Evolutionary conservation across 1,284 basidiomycete genomes (phyloP).

Genomic region (Apiotrichum gamsii): DNA sequence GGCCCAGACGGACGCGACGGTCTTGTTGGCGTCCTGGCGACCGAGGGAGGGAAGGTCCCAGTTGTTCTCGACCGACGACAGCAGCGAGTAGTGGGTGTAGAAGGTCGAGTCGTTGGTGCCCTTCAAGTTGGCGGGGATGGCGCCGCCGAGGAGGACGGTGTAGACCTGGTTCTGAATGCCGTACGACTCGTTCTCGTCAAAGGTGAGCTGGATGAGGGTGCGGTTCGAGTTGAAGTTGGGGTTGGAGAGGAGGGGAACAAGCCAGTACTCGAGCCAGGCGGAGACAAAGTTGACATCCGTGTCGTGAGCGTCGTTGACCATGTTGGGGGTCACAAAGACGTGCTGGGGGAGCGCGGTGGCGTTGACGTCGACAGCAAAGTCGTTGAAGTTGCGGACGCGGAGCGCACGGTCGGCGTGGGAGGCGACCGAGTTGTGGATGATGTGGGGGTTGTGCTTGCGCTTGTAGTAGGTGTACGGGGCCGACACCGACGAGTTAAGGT

Average conservation of each 20-base stretch:
- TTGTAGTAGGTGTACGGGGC: slow-evolving; percentile 48
- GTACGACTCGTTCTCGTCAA: slow-evolving; percentile 55
- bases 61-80: slow-evolving; percentile 60
- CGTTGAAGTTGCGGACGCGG: slow-evolving; percentile 57
- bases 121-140: slow-evolving; percentile 47
- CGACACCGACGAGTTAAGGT: slow-evolving; percentile 46
- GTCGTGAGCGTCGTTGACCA: slow-evolving; percentile 57
- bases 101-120: slow-evolving; percentile 54
- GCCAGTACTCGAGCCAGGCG: slow-evolving; percentile 55
- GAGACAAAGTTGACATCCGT: slow-evolving; percentile 54
- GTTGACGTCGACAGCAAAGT: slow-evolving; percentile 46
- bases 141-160: slow-evolving; percentile 54
- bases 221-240: slow-evolving; percentile 52
- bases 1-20: slow-evolving; percentile 37
- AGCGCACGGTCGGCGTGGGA: slow-evolving; percentile 48
- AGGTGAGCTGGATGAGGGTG: slow-evolving; percentile 57
- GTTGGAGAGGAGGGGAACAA: slow-evolving; percentile 53
- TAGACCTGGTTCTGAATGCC: slow-evolving; percentile 30
- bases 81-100: slow-evolving; percentile 61
- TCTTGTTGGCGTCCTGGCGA: slow-evolving; percentile 53
- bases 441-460: slow-evolving; percentile 59
- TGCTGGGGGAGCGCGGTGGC: slow-evolving; percentile 57
- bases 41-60: slow-evolving; percentile 59
- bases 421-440: slow-evolving; percentile 54
- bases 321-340: slow-evolving; percentile 62